Percentiles rank a stretch among this genome's conserved stretches.
Conservation (phyloP, 2,329 filamentous ascomycete genomes). For the Delphinella strobiligena region DNA sequence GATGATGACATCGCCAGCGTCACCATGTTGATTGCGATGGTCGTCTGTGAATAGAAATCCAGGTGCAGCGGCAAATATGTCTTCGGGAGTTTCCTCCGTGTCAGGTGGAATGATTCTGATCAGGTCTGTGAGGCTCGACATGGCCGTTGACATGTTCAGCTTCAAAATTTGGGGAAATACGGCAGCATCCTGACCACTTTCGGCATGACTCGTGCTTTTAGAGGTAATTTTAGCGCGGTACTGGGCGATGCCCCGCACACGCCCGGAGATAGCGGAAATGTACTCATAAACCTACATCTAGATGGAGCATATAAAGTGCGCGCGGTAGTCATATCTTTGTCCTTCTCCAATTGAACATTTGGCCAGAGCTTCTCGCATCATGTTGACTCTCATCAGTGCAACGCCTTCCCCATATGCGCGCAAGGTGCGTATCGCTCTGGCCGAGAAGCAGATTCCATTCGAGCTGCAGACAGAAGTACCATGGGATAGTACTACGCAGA, state of each 20-base stretch:
- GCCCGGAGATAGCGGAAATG: too few species aligned
- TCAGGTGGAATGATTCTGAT: slow-evolving; percentile 10
- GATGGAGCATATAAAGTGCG: too few species aligned
- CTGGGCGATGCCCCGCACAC: too few species aligned
- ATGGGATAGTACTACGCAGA: slow-evolving; percentile 28
- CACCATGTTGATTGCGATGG: slow-evolving; percentile 53
- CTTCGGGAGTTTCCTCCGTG: slow-evolving; percentile 17
- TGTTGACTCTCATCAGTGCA: slow-evolving; percentile 21
- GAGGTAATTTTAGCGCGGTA: too few species aligned
- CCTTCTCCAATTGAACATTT: background rate
- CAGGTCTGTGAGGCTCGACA: slow-evolving; percentile 17
- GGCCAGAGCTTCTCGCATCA: too few species aligned
- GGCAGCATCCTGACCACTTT: too few species aligned
- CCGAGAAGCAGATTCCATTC: slow-evolving; percentile 29
- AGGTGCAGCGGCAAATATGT: slow-evolving; percentile 47
- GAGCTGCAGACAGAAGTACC: slow-evolving; percentile 30
- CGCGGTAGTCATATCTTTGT: too few species aligned
- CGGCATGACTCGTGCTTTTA: too few species aligned
- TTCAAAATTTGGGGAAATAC: too few species aligned
- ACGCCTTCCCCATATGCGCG: slow-evolving; percentile 29
- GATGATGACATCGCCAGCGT: slow-evolving; percentile 44
- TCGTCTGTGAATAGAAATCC: slow-evolving; percentile 58
- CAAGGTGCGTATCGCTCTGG: slow-evolving; percentile 29
- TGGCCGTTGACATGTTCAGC: slow-evolving; percentile 3
- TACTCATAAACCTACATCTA: too few species aligned